phyloP scores from a whole-genome alignment of 2,329 filamentous ascomycete species.

The Nannizzia gypsea region DNA sequence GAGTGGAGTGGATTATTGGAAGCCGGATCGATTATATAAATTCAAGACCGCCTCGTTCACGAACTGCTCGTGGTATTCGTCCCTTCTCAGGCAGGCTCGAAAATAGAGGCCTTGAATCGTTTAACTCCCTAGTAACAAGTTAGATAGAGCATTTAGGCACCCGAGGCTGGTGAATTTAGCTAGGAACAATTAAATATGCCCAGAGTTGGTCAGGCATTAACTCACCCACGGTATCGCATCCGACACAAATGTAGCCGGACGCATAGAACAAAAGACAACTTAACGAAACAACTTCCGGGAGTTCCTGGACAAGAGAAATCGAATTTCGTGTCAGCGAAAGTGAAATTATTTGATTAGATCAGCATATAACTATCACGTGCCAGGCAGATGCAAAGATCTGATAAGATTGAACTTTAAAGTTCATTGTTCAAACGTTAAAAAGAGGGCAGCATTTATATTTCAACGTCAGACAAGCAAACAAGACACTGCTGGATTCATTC shows the following conservation, averaged over 20 bases:
- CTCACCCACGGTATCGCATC: background rate
- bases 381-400: background rate
- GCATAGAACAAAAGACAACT: too few species aligned
- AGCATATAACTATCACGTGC: background rate
- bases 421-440: background rate
- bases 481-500: background rate
- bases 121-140: background rate
- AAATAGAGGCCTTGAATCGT: background rate
- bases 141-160: background rate
- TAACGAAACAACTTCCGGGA: background rate
- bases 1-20: background rate
- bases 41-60: background rate
- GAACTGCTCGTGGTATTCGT: background rate
- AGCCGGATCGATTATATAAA: background rate
- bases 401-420: background rate
- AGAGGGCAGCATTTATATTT: background rate
- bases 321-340: background rate
- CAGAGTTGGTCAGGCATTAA: background rate
- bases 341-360: background rate
- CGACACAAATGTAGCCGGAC: background rate
- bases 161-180: background rate
- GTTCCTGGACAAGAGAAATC: background rate
- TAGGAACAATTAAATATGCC: slow-evolving; percentile 26
- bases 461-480: background rate
- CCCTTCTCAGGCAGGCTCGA: background rate